A percentile compares a stretch with the other conserved stretches of the same genome.
Evolutionary conservation across 345 rosid species (phyloP).

Genomic region (Sapria himalayana): DNA sequence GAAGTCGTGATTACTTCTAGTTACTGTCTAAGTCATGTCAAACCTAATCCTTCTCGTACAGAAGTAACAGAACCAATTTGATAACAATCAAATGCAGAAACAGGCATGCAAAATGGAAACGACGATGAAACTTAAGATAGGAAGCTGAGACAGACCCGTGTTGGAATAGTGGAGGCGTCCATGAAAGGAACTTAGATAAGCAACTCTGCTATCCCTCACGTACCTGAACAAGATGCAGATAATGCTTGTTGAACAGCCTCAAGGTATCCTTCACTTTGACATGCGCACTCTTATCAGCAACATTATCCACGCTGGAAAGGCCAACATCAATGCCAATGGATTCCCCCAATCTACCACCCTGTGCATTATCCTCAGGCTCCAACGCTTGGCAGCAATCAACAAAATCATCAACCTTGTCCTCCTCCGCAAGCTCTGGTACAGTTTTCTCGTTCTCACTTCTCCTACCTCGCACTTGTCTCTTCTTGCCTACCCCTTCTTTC

Average conservation of each 20-base stretch:
- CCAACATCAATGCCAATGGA: not conserved
- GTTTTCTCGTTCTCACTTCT: not conserved
- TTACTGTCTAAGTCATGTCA: too few species aligned
- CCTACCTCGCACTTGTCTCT: constrained; percentile 1
- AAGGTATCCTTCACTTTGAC: constrained; percentile 43
- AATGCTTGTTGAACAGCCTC: constrained; percentile 62
- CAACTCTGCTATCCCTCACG: too few species aligned
- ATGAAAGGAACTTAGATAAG: too few species aligned
- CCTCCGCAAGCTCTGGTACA: constrained; percentile 1
- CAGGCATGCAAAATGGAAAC: too few species aligned
- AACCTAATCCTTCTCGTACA: too few species aligned
- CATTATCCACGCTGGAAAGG: not conserved
- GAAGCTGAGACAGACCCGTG: too few species aligned
- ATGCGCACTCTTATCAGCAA: constrained; percentile 24
- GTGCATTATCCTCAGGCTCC: not conserved
- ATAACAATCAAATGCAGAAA: too few species aligned
- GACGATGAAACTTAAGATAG: too few species aligned
- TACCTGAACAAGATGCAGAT: constrained; percentile 73
- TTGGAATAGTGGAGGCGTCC: too few species aligned
- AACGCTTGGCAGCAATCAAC: not conserved
- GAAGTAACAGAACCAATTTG: too few species aligned
- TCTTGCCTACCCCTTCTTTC: constrained; percentile 3
- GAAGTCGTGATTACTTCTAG: too few species aligned
- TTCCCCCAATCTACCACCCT: not conserved
- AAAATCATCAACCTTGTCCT: not conserved